Percentiles rank a stretch among this genome's conserved stretches.
Evolutionary conservation across 2,329 filamentous ascomycete species (phyloP).

Genomic region (Torrubiella hemipterigena): DNA sequence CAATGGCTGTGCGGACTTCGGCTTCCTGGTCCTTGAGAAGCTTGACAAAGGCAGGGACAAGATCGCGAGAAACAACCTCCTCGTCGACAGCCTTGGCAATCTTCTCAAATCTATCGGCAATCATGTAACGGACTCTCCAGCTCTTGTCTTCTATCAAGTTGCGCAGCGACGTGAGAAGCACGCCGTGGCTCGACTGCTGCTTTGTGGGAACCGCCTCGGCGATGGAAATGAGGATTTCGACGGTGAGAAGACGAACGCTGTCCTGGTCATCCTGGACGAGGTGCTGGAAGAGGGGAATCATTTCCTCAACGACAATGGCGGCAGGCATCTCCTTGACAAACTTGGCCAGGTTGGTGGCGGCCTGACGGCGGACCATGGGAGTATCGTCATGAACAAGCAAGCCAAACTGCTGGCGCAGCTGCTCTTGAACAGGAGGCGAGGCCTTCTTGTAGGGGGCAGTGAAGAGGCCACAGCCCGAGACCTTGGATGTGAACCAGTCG

Average conservation of each 20-base stretch:
- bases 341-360: conserved; percentile 90
- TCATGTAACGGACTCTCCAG: conserved; percentile 99
- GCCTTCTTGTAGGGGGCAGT: conserved; percentile 89
- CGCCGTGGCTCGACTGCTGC: conserved; percentile 91
- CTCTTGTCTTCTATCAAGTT: conserved; percentile 98
- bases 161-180: conserved; percentile 78
- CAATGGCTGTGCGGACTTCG: conserved; percentile 92
- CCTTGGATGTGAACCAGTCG: conserved; percentile 99
- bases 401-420: conserved; percentile 81
- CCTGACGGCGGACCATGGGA: conserved; percentile 95
- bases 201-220: conserved; percentile 97
- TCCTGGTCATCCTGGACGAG: conserved; percentile 95
- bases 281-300: conserved; percentile 98
- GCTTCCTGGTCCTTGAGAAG: conserved; percentile 96
- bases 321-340: conserved; percentile 97
- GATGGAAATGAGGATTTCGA: conserved; percentile 92
- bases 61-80: conserved; percentile 84
- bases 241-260: conserved; percentile 88
- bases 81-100: conserved; percentile 98
- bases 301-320: conserved; percentile 87
- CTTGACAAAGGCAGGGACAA: conserved; percentile 95
- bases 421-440: conserved; percentile 75
- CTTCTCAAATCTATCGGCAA: conserved; percentile 97
- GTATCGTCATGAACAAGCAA: conserved; percentile 96
- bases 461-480: conserved; percentile 93